Evolutionary conservation across 495 filamentous ascomycete genomes (phyloP), one percentile per base, ranked within the genome.

Genomic region (Stereocaulon alpinum): DNA sequence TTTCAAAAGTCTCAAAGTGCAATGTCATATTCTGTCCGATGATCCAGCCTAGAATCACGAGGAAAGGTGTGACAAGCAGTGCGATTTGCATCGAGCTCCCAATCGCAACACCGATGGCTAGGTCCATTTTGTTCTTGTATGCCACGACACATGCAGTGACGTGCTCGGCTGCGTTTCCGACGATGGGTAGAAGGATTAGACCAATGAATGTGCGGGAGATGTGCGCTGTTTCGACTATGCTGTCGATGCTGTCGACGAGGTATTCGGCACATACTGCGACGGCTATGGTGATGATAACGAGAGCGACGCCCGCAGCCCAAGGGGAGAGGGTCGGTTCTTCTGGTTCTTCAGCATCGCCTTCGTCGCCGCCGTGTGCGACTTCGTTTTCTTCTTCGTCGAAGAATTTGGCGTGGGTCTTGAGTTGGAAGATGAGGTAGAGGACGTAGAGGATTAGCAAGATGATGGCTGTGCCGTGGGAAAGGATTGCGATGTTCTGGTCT

Each of bases 201-300:
- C 93, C 93, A 68, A 97, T 93, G 70, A 98, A 98, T 4, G 88
- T 95, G 70, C 93, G 94, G 76, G 85, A 91, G 76, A 98, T 91
- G 64, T 86, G 83, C 11, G 87, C 86, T 59, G 80, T 85, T 61
- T 87, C 73, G 30, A 95, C 93, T 42, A 98, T 84, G 50, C 79
- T 79, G 66, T 96, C 93, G 71, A 98, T 96, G 69, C 87, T 91
- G 67, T 85, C 87, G 40, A 98, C 93, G 42, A 98, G 78, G 69
- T 89, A 94, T 66, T 98, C 93, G 59, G 93, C 93, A 68, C 90
- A 95, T 60, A 95, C 72, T 15, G 92, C 84, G n/a, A 98, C 91
- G 6, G 87, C 62, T 49, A 96, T 62, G 0, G 93, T 98, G 24
- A 89, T 79, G 29, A 88, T 63, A 29, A 97, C 73, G 43, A 98